Percentiles rank a stretch among this genome's conserved stretches.
These are phyloP conservation scores for Stropharia rugosoannulata DNA, from an alignment of 768 basidiomycete species.

Conservation along the genomic window DNA sequence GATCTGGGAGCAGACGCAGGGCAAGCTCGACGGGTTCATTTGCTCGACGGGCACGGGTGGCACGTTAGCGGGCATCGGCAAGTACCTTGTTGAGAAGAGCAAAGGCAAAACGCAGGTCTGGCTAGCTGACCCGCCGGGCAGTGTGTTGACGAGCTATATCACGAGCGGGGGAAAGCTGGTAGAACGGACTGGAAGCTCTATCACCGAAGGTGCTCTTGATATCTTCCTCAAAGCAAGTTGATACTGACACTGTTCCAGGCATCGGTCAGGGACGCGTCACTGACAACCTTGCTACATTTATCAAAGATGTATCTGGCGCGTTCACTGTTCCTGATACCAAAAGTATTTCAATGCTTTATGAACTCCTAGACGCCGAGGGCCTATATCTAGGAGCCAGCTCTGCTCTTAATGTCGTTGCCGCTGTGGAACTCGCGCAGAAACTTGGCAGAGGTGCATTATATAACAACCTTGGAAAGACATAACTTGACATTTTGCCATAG, in stretches of 20 bases:
- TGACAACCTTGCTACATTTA: conserved; percentile 81
- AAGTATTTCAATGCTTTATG: conserved; percentile 91
- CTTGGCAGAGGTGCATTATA: conserved; percentile 72
- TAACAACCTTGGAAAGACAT: not conserved
- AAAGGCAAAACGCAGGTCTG: conserved; percentile 79
- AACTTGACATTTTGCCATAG: conserved; percentile 33
- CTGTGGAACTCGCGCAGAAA: conserved; percentile 81
- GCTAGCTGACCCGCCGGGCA: conserved; percentile 97
- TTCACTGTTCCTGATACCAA: conserved; percentile 86
- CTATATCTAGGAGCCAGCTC: conserved; percentile 93
- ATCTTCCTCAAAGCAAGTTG: not conserved
- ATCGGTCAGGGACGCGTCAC: conserved; percentile 98
- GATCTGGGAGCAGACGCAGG: conserved; percentile 88
- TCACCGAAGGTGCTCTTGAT: conserved; percentile 76
- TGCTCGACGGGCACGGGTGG: conserved; percentile 97
- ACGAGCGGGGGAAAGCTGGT: conserved; percentile 73
- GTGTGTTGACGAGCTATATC: conserved; percentile 83
- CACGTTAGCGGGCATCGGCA: conserved; percentile 87
- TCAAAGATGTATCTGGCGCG: conserved; percentile 78
- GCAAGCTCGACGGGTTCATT: conserved; percentile 84
- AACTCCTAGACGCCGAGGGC: conserved; percentile 89
- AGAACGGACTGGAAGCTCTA: conserved; percentile 83
- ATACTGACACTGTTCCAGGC: conserved; percentile 42
- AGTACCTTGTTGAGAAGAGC: conserved; percentile 81
- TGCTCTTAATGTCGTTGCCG: conserved; percentile 93